Evolutionary conservation across 2,329 filamentous ascomycete genomes (phyloP).

Genomic region (Fusarium sterilihyphosum): DNA sequence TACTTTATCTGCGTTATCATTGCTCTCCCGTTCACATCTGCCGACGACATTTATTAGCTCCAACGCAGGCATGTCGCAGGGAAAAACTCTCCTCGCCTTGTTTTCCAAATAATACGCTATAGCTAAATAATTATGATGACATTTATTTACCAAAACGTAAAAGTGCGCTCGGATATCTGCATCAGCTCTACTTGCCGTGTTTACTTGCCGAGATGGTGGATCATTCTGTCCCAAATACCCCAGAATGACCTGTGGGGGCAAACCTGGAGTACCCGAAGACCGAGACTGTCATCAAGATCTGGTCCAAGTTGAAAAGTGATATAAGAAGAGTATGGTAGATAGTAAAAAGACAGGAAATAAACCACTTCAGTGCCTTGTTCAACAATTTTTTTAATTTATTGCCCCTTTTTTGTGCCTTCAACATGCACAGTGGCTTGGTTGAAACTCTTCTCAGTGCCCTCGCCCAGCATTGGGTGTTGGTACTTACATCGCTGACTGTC

Average conservation of each 20-base stretch:
- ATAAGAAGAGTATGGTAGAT: slow-evolving; percentile 14
- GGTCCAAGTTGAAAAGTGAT: slow-evolving; percentile 23
- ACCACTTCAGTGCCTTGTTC: not conserved
- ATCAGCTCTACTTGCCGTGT: slow-evolving; percentile 22
- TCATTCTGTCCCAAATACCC: slow-evolving; percentile 22
- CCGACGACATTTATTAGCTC: slow-evolving; percentile 25
- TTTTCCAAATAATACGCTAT: rapidly evolving
- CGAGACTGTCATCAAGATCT: slow-evolving; percentile 12
- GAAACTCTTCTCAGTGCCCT: slow-evolving; percentile 29
- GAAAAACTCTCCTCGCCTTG: slow-evolving; percentile 27
- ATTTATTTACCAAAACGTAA: not conserved
- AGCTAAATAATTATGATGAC: not conserved
- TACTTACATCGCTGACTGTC: slow-evolving; percentile 2
- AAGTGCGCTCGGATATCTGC: not conserved
- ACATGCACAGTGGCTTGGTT: slow-evolving; percentile 38
- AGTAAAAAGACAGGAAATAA: not conserved
- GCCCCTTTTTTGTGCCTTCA: slow-evolving; percentile 18
- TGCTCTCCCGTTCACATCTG: slow-evolving; percentile 35
- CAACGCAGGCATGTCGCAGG: slow-evolving; percentile 18
- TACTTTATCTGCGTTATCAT: slow-evolving; percentile 1
- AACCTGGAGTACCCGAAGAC: slow-evolving; percentile 17
- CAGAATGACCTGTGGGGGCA: slow-evolving; percentile 22
- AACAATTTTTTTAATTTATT: not conserved
- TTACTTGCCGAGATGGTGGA: slow-evolving; percentile 32
- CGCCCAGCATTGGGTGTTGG: slow-evolving; percentile 35